Evolutionary conservation across 1,284 basidiomycete genomes (phyloP).

Genomic region (Thecaphora frezii): DNA sequence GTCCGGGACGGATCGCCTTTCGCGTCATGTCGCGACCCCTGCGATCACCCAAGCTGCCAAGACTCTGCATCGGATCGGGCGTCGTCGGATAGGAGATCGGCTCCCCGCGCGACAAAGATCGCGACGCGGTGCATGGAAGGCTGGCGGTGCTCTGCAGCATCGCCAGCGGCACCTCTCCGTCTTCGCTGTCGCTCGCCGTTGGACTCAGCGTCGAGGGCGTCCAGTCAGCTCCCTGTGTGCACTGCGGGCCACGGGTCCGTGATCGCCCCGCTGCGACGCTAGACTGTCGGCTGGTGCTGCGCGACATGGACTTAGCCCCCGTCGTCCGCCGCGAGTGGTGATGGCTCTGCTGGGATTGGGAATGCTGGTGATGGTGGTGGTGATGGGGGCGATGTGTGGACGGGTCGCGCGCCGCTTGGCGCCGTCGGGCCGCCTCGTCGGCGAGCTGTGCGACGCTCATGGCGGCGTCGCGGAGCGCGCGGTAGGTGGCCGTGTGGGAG

Average conservation of each 20-base stretch:
- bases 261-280: no score
- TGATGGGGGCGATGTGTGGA: neutral
- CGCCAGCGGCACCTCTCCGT: neutral
- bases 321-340: neutral
- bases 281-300: neutral
- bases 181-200: conserved; percentile 13
- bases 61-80: conserved; percentile 1
- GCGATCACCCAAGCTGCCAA: conserved; percentile 11
- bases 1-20: conserved; percentile 18
- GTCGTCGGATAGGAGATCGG: conserved; percentile 6
- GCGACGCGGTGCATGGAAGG: neutral
- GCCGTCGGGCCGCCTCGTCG: conserved; percentile 28
- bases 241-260: no score
- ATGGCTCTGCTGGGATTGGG: no score
- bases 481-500: conserved; percentile 16
- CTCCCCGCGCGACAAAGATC: neutral
- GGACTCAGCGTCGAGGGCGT: conserved; percentile 17
- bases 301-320: neutral
- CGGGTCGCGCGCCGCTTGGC: conserved; percentile 5
- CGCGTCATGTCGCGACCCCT: conserved; percentile 35
- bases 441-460: conserved; percentile 39
- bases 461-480: conserved; percentile 36
- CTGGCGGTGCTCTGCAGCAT: conserved; percentile 23
- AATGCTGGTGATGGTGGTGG: neutral
- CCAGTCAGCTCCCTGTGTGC: conserved; percentile 9